phyloP scores from a whole-genome alignment of 2,329 filamentous ascomycete species.

The Alternaria postmessia region DNA sequence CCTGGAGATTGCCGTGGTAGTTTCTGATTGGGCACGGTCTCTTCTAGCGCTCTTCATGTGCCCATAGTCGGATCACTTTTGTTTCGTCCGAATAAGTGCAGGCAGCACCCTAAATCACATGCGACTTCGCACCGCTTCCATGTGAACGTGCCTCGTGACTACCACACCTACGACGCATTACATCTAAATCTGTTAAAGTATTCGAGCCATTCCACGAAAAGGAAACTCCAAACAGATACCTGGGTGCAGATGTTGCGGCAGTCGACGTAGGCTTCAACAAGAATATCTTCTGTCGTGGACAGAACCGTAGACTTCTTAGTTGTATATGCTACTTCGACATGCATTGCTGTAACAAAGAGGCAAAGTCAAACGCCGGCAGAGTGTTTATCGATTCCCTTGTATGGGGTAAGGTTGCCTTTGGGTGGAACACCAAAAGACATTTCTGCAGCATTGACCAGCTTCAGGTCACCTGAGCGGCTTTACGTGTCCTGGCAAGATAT shows the following conservation, averaged over 20 bases:
- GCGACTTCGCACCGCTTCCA: not conserved
- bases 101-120: not conserved
- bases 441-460: not conserved
- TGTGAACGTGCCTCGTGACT: not conserved
- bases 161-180: not conserved
- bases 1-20: conserved; percentile 1
- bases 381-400: too few species aligned
- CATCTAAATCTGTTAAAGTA: not conserved
- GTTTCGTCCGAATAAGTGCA: not conserved
- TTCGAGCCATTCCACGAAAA: not conserved
- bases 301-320: too few species aligned
- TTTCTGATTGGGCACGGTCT: not conserved
- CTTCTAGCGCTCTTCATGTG: not conserved
- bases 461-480: not conserved
- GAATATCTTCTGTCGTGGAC: too few species aligned
- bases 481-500: not conserved
- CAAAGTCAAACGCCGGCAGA: too few species aligned
- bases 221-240: too few species aligned
- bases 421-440: not conserved
- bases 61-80: not conserved
- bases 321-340: too few species aligned
- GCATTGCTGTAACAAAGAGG: too few species aligned
- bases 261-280: too few species aligned
- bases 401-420: not conserved
- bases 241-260: too few species aligned